Percentiles rank a stretch among this genome's conserved stretches.
phyloP scores from a whole-genome alignment of 345 rosid genomes.

The Linum usitatissimum region DNA sequence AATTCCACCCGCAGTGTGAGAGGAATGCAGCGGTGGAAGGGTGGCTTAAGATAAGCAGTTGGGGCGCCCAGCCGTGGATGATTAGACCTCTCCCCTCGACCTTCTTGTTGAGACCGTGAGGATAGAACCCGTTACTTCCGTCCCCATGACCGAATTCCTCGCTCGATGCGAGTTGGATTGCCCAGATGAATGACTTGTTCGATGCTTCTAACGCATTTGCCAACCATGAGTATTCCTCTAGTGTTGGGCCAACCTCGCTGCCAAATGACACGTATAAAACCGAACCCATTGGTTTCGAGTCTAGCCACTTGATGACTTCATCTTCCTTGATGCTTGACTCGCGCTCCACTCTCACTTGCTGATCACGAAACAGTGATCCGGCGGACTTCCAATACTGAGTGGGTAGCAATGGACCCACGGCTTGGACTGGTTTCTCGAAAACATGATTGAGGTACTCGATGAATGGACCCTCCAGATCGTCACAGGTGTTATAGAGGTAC shows the following conservation, averaged over 20 bases:
- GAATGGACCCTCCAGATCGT: constrained; percentile 27
- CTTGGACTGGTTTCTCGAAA: constrained; percentile 32
- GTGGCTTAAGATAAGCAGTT: constrained; percentile 29
- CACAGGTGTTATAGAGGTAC: constrained; percentile 30
- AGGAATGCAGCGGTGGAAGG: constrained; percentile 30
- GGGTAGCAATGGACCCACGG: constrained; percentile 35
- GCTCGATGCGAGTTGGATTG: constrained; percentile 16
- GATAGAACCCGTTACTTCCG: constrained; percentile 1
- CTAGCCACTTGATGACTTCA: constrained; percentile 26
- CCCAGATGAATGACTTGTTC: constrained; percentile 23
- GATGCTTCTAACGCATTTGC: constrained; percentile 18
- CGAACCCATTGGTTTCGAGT: constrained; percentile 26
- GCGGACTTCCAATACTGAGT: constrained; percentile 24
- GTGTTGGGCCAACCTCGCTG: constrained; percentile 23
- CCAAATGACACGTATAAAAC: constrained; percentile 36
- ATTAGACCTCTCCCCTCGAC: constrained; percentile 28
- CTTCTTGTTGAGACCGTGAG: constrained; percentile 15
- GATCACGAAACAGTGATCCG: constrained; percentile 25
- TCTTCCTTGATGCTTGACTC: constrained; percentile 24
- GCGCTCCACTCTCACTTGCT: constrained; percentile 18
- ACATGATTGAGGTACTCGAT: constrained; percentile 17
- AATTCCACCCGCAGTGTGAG: constrained; percentile 41
- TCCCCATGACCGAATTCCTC: background rate
- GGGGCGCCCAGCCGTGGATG: constrained; percentile 37
- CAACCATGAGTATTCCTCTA: constrained; percentile 18